Evolutionary conservation across 768 basidiomycete species (phyloP).

Genomic region (Tricholoma sp.): DNA sequence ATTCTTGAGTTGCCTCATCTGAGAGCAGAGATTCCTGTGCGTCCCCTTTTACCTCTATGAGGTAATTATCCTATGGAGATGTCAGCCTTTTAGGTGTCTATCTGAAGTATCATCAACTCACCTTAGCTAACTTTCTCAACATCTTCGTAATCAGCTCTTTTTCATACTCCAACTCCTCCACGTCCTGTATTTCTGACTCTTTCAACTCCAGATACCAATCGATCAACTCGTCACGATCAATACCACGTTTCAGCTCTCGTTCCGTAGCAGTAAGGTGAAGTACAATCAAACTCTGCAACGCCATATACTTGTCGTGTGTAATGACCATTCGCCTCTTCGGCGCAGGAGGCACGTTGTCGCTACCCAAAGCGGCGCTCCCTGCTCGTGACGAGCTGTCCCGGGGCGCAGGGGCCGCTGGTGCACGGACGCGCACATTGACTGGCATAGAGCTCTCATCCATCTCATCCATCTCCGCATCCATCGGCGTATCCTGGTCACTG

Average conservation of each 20-base stretch:
- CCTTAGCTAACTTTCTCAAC: slow-evolving; percentile 87
- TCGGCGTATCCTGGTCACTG: slow-evolving; percentile 52
- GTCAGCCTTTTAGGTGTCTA: slow-evolving; percentile 1
- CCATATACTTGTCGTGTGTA: slow-evolving; percentile 93
- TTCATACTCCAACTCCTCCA: slow-evolving; percentile 88
- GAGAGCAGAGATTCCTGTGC: slow-evolving; percentile 72
- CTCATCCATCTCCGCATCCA: slow-evolving; percentile 54
- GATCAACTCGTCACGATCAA: slow-evolving; percentile 88
- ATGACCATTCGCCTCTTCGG: slow-evolving; percentile 82
- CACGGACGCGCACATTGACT: slow-evolving; percentile 24
- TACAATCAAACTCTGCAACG: slow-evolving; percentile 84
- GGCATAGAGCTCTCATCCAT: slow-evolving; percentile 46
- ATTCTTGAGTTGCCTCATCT: slow-evolving; percentile 54
- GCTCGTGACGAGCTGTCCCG: slow-evolving; percentile 30
- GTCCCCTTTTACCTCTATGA: slow-evolving; percentile 80
- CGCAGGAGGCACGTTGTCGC: slow-evolving; percentile 28
- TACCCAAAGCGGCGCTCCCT: slow-evolving; percentile 31
- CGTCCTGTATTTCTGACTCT: slow-evolving; percentile 76
- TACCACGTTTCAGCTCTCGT: slow-evolving; percentile 64
- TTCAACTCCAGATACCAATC: slow-evolving; percentile 95
- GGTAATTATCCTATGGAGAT: slow-evolving; percentile 65
- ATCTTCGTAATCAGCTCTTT: slow-evolving; percentile 88
- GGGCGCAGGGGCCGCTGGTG: slow-evolving; percentile 24
- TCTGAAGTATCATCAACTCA: slow-evolving; percentile 24
- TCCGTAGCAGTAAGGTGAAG: slow-evolving; percentile 77